These are phyloP conservation scores for Aspergillus fumigatiaffinis DNA, from an alignment of 2,329 filamentous ascomycete species.

Conservation along the genomic window DNA sequence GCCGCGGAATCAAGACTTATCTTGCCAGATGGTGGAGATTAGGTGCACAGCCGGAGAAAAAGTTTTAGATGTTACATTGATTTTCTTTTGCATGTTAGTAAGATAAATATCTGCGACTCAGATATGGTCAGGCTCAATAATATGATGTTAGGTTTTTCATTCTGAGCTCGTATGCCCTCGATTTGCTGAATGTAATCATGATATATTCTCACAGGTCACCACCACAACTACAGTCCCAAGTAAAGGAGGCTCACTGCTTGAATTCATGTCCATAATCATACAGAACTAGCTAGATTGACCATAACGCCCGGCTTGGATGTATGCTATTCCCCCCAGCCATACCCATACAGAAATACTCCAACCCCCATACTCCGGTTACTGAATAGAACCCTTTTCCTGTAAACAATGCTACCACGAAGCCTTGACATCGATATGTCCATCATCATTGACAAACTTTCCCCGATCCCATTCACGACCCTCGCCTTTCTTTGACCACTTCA, in stretches of 20 bases:
- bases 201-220: neutral
- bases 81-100: neutral
- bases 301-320: neutral
- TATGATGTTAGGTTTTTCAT: neutral
- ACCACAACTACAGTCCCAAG: neutral
- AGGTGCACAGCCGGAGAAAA: neutral
- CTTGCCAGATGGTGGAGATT: neutral
- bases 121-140: neutral
- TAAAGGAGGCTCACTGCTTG: neutral
- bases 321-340: neutral
- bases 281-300: neutral
- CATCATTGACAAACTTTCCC: constrained; percentile 57
- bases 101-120: neutral
- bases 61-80: neutral
- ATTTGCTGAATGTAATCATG: neutral
- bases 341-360: neutral
- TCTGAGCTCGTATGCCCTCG: neutral
- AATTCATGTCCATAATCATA: neutral
- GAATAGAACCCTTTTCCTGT: neutral
- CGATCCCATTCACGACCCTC: constrained; percentile 66
- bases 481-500: constrained; percentile 68
- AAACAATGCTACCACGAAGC: constrained; percentile 43
- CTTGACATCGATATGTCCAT: constrained; percentile 51
- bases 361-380: neutral
- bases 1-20: constrained; percentile 8